A percentile compares a stretch with the other conserved stretches of the same genome.
These are phyloP conservation scores for Edaphochlamys debaryana DNA, from an alignment of 139 green algal genomes.

Conservation along the genomic window DNA sequence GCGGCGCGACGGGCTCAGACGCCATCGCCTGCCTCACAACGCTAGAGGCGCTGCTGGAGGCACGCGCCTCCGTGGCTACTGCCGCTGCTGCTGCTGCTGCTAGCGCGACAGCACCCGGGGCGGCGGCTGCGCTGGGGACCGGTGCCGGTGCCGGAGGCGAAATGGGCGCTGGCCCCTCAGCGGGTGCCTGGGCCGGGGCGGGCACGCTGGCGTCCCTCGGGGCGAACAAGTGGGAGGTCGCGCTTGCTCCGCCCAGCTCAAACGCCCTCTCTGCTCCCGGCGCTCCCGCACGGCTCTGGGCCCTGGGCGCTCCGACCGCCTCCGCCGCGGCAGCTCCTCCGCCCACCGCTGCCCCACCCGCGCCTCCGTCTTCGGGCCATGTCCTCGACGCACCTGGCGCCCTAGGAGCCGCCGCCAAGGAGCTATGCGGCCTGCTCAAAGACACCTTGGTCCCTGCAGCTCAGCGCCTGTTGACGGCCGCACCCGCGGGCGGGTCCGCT, in stretches of 20 bases:
- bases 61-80: neutral
- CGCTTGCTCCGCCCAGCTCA: too few species aligned
- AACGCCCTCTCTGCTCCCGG: too few species aligned
- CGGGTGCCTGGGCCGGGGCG: too few species aligned
- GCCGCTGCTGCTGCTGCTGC: neutral
- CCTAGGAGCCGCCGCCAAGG: neutral
- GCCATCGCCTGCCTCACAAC: constrained; percentile 12
- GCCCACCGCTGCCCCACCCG: too few species aligned
- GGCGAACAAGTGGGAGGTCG: neutral
- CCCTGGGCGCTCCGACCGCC: too few species aligned
- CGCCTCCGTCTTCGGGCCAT: neutral
- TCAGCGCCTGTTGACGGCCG: neutral
- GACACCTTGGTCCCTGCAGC: neutral
- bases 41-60: constrained; percentile 2
- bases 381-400: neutral
- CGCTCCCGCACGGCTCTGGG: too few species aligned
- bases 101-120: neutral
- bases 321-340: too few species aligned
- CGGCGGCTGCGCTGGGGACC: neutral
- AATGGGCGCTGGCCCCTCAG: too few species aligned
- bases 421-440: neutral
- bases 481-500: too few species aligned
- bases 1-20: neutral
- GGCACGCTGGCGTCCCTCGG: neutral
- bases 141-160: neutral